A percentile compares a stretch with the other conserved stretches of the same genome.
Conservation (phyloP, 768 basidiomycete genomes). For the Psilocybe tampanensis region DNA sequence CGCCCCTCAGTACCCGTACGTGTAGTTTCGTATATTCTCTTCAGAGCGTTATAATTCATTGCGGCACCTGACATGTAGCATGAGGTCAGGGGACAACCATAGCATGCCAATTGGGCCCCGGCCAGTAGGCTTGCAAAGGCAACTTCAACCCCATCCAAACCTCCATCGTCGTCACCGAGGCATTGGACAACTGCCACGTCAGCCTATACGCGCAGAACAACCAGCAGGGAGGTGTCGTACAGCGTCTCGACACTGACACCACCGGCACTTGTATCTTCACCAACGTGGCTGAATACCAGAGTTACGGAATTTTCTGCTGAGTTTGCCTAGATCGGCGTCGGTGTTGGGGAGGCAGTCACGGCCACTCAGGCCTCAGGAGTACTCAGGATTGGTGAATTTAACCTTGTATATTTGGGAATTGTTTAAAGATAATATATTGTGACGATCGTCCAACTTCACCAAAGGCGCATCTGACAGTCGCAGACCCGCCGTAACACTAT, state of each 20-base stretch:
- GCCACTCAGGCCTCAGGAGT: no score
- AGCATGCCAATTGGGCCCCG: neutral
- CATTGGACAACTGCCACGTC: neutral
- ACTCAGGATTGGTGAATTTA: no score
- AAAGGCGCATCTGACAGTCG: no score
- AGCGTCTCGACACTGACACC: slow-evolving; percentile 2
- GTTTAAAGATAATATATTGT: no score
- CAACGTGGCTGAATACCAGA: neutral
- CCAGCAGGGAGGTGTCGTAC: neutral
- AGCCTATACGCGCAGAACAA: slow-evolving; percentile 1
- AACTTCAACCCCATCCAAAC: slow-evolving; percentile 3
- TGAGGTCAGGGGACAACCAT: slow-evolving; percentile 1
- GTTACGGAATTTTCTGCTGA: slow-evolving; percentile 2
- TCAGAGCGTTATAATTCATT: neutral
- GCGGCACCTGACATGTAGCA: neutral
- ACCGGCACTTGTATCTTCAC: slow-evolving; percentile 2
- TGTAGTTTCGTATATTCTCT: neutral
- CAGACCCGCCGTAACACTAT: no score
- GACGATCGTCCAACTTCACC: no score
- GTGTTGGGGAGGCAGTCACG: no score
- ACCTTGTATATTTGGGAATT: no score
- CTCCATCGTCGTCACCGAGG: slow-evolving; percentile 3
- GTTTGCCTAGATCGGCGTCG: no score
- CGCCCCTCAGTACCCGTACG: neutral
- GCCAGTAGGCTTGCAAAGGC: slow-evolving; percentile 1